A percentile compares a stretch with the other conserved stretches of the same genome.
Evolutionary conservation across 352 stramenopile species (phyloP).

Genomic region (Nothophytophthora sp.): DNA sequence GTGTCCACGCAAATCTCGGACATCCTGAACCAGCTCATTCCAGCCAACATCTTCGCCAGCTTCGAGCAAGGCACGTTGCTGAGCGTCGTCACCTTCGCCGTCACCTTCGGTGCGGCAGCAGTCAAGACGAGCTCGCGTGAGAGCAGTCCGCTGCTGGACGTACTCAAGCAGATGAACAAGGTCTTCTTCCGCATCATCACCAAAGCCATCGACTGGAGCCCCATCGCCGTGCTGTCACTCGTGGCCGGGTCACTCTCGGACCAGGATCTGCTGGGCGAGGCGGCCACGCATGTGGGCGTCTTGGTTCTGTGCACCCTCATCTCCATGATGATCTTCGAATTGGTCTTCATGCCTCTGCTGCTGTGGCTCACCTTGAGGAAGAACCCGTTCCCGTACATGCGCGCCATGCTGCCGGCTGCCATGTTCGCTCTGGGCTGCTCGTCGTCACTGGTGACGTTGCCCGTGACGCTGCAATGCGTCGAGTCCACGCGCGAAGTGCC

Average conservation of each 20-base stretch:
- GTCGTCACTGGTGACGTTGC: constrained; percentile 69
- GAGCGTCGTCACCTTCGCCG: constrained; percentile 65
- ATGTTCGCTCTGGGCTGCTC: constrained; percentile 70
- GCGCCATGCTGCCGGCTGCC: constrained; percentile 56
- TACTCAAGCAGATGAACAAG: constrained; percentile 70
- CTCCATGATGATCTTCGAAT: constrained; percentile 46
- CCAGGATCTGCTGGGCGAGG: constrained; percentile 41
- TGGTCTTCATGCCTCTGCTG: constrained; percentile 57
- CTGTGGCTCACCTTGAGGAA: constrained; percentile 43
- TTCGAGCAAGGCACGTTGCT: constrained; percentile 56
- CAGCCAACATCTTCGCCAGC: constrained; percentile 56
- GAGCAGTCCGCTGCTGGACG: constrained; percentile 51
- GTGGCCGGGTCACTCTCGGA: constrained; percentile 61
- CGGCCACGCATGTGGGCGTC: constrained; percentile 52
- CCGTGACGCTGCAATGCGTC: constrained; percentile 66
- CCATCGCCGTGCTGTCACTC: constrained; percentile 67
- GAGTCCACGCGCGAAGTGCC: constrained; percentile 62
- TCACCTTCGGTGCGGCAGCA: constrained; percentile 59
- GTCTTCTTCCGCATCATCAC: constrained; percentile 72
- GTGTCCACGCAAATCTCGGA: constrained; percentile 54
- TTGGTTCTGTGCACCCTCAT: constrained; percentile 57
- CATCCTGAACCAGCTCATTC: constrained; percentile 57
- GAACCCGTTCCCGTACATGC: constrained; percentile 66
- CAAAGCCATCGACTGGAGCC: constrained; percentile 67
- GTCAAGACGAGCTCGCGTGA: constrained; percentile 52